Conservation (phyloP, 2,329 filamentous ascomycete genomes). For the Aspergillus sp. region DNA sequence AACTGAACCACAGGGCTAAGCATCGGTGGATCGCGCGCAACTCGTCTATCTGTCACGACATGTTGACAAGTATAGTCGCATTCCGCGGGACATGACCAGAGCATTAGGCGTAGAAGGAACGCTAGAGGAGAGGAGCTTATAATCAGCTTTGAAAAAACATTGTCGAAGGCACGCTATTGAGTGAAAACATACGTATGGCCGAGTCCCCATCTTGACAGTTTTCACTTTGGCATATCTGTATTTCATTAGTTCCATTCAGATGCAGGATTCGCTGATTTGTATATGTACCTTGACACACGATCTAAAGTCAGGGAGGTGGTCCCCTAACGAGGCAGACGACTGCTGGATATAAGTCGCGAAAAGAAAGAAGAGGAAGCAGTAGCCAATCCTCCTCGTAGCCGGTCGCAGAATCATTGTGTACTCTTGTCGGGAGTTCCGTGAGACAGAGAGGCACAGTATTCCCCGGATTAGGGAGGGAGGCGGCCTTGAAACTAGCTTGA, state of each 20-base stretch:
- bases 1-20: conserved; percentile 77
- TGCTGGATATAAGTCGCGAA: conserved; percentile 35
- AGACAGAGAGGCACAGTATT: neutral
- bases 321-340: conserved; percentile 72
- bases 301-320: conserved; percentile 81
- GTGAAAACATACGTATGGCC: conserved; percentile 64
- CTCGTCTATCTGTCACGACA: conserved; percentile 73
- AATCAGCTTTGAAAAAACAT: conserved; percentile 12
- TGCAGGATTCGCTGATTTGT: conserved; percentile 19
- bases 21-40: conserved; percentile 64
- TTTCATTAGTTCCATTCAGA: too few species aligned
- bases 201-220: conserved; percentile 72
- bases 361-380: conserved; percentile 33
- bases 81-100: conserved; percentile 91
- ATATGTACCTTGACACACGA: conserved; percentile 75
- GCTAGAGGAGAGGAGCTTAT: conserved; percentile 53
- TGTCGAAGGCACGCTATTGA: conserved; percentile 6
- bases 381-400: conserved; percentile 18
- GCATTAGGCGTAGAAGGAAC: conserved; percentile 76
- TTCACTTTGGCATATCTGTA: conserved; percentile 72
- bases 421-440: conserved; percentile 6
- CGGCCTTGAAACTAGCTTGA: neutral
- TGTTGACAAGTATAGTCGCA: conserved; percentile 99
- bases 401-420: conserved; percentile 30
- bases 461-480: neutral